Evolutionary conservation across 2,329 filamentous ascomycete species (phyloP).

Genomic region (Exophiala calicioides): DNA sequence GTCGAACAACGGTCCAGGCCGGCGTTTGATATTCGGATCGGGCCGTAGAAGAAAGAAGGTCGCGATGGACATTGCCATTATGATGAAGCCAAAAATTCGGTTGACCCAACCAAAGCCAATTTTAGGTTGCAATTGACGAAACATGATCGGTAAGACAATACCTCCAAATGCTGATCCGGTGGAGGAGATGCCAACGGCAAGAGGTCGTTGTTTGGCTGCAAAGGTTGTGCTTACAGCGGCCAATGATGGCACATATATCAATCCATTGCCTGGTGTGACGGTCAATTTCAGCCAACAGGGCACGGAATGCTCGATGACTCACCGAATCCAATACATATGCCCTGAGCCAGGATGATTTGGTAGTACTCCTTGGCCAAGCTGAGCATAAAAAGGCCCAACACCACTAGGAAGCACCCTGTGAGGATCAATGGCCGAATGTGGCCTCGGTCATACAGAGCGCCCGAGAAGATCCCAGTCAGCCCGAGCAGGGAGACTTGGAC

Average conservation of each 20-base stretch:
- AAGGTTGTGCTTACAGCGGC: constrained; percentile 57
- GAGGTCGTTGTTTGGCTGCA: constrained; percentile 34
- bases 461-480: constrained; percentile 45
- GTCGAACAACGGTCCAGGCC: constrained; percentile 2
- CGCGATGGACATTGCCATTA: constrained; percentile 8
- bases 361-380: constrained; percentile 49
- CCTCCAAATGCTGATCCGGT: constrained; percentile 23
- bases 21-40: constrained; percentile 3
- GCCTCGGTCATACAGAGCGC: constrained; percentile 46
- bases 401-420: constrained; percentile 29
- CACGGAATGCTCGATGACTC: constrained; percentile 37
- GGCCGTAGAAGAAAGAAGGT: constrained; percentile 11
- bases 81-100: constrained; percentile 17
- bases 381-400: constrained; percentile 43
- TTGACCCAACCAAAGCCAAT: constrained; percentile 59
- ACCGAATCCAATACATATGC: constrained; percentile 55
- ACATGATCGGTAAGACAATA: constrained; percentile 38
- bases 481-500: constrained; percentile 50
- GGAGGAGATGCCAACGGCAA: constrained; percentile 24
- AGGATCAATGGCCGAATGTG: constrained; percentile 36
- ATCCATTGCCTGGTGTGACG: constrained; percentile 40
- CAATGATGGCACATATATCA: constrained; percentile 49
- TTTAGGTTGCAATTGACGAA: constrained; percentile 47
- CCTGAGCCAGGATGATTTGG: constrained; percentile 58
- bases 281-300: not conserved